Evolutionary conservation across 345 rosid genomes (phyloP).

Genomic region (Iberis pinnata): DNA sequence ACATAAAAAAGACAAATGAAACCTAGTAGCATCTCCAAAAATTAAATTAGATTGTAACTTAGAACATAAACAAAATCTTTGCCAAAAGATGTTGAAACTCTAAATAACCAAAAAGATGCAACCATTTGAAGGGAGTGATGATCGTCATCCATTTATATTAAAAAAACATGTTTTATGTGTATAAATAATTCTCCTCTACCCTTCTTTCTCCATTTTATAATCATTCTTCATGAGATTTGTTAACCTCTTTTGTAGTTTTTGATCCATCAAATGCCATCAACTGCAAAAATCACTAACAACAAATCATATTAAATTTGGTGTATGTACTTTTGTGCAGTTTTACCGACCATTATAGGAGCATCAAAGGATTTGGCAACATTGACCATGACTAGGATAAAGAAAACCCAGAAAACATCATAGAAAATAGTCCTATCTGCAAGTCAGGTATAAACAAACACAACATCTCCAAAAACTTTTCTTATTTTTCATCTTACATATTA

Average conservation of each 20-base stretch:
- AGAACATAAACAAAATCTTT: too few relatives aligned
- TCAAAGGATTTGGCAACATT: constrained; percentile 98
- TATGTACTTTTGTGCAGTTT: not conserved
- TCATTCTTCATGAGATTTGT: constrained; percentile 44
- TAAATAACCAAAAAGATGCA: too few relatives aligned
- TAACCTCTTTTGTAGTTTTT: constrained; percentile 30
- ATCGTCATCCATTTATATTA: too few relatives aligned
- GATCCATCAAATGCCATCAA: constrained; percentile 88
- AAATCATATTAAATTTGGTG: too few relatives aligned
- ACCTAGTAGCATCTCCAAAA: too few relatives aligned
- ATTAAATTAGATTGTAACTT: too few relatives aligned
- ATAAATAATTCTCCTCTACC: constrained; percentile 13
- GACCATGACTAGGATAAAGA: constrained; percentile 99
- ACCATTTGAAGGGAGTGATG: too few relatives aligned
- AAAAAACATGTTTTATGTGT: too few relatives aligned
- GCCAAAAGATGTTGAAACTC: too few relatives aligned
- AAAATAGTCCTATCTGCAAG: constrained; percentile 89
- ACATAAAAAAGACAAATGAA: too few relatives aligned
- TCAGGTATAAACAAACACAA: constrained; percentile 11
- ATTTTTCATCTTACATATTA: not conserved
- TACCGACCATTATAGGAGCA: constrained; percentile 96
- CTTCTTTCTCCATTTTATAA: constrained; percentile 24
- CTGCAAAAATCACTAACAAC: constrained; percentile 37
- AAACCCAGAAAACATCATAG: constrained; percentile 98
- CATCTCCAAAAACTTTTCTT: not conserved